Evolutionary conservation across 1,284 basidiomycete genomes (phyloP), one percentile per base, ranked within the genome.

Genomic region (Austroboletus niveus): DNA sequence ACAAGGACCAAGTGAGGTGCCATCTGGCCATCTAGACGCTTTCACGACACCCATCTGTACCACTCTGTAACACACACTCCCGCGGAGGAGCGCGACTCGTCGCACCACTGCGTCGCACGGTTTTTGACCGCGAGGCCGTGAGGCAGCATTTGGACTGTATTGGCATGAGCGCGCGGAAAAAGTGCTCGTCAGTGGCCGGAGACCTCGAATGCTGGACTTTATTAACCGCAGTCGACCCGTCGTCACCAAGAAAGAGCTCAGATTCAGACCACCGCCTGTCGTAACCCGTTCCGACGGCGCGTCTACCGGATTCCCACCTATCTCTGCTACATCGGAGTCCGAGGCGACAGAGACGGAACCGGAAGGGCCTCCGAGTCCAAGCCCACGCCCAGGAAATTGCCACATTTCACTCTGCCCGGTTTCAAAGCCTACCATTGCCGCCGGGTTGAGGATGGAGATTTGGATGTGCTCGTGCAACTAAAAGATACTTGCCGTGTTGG

Each of bases 111-210:
- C 75, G 84, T 32, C 77, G 89, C 20, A 71, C 75, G 0, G 77
- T 92, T 2, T 87, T 87, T 0, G 87, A 92, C 59, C 78, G 86
- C 22, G 86, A 83, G 83, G 62, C 59, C 78, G 86, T 20, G 86
- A 83, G 83, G 62, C 85, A 89, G 65, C 81, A 92, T 44, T 85
- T 89, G 6, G 82, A 87, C 59, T 89, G 87, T 60, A 80, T 92
- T 4, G 85, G 88, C 2, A 83, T 88, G 81, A 89, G 86, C 55
- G 89, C 89, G 20, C 75, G 86, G 39, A 91, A 90, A 69, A 87
- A 85, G 60, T 92, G n/a, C 69, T 91, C 29, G 87, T 88, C 55
- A 89, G 87, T 55, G 89, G 88, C 10, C 75, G 85, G 42, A 92
- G 90, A 58, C 89, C 87, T 5, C 75, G 77, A 27, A 65, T 84